A percentile compares a stretch with the other conserved stretches of the same genome.
Evolutionary conservation across 164 flowering plant genomes (phyloP).

Genomic region (Platanus orientalis): DNA sequence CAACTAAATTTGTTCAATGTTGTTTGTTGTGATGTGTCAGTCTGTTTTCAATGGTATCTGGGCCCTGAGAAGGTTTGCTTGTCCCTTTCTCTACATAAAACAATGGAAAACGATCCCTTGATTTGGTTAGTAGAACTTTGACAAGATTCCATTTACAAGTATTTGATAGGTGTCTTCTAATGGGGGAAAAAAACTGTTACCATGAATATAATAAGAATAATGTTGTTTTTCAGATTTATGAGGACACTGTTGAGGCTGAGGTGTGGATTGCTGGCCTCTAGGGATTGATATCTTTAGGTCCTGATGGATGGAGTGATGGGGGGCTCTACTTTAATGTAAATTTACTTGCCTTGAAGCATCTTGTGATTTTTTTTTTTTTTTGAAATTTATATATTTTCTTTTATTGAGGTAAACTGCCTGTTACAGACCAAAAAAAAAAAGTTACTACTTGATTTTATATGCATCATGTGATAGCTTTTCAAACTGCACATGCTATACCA

Average conservation of each 20-base stretch:
- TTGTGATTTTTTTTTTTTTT: too few relatives aligned
- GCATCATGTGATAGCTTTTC: neutral
- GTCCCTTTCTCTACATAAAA: conserved; percentile 91
- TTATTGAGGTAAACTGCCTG: neutral
- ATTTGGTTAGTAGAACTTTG: conserved; percentile 60
- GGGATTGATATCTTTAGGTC: conserved; percentile 70
- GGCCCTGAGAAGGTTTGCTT: conserved; percentile 94
- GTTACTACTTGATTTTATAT: neutral
- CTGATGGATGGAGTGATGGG: conserved; percentile 95
- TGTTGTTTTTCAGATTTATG: conserved; percentile 64
- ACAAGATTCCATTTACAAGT: conserved; percentile 1
- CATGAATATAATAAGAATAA: neutral
- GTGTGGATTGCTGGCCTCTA: conserved; percentile 92
- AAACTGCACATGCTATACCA: neutral
- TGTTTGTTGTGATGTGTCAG: conserved; percentile 30
- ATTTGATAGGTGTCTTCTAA: conserved; percentile 5
- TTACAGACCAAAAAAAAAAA: neutral
- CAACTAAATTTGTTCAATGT: neutral
- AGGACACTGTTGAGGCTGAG: conserved; percentile 94
- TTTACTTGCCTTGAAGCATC: neutral
- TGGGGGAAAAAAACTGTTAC: too few relatives aligned
- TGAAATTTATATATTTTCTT: too few relatives aligned
- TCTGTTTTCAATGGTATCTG: conserved; percentile 77
- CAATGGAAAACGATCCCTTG: conserved; percentile 91
- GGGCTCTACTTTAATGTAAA: conserved; percentile 73